Base-by-base conservation (phyloP, 108 stramenopile species). In the Skeletonema grethae region DNA sequence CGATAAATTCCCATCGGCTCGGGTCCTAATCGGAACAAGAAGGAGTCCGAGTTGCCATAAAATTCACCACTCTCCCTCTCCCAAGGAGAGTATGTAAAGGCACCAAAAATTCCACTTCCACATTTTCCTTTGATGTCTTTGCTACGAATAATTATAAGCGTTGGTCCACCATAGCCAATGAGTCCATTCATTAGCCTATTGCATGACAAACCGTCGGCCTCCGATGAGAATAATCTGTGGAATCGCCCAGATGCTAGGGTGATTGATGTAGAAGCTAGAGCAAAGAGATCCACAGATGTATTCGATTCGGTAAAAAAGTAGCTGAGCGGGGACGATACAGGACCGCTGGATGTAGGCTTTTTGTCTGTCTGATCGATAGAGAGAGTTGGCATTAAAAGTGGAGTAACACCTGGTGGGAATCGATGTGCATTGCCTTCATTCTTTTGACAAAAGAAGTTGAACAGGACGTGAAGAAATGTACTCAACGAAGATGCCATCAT, bases 21-120 rank as follows among this genome's bases (percentile, higher is more conserved):
- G 63, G 65, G 90, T 78, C 62, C 63, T 16, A 58, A 79, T 43
- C 65, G 70, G 63, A 85, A 91, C 10, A 94, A 61, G 48, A 90
- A 94, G 56, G 90, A 91, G 66, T 94, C 93, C 0, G 84, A 77
- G 63, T 88, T 86, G 18, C 93, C 93, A 72, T 90, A 94, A 86
- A 87, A 94, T 36, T 85, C 82, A 61, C 84, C 85, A 24, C 85
- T 85, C 78, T 94, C 90, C 46, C 72, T 61, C 12, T 85, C 83
- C 93, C 93, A 94, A 4, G 87, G 66, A 50, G 82, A 86, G 16
- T 83, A 85, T 18, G 93, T 85, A 61, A 79, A 86, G 20, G 85
- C 87, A 30, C 87, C 87, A 68, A 90, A 87, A 15, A 87, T 66
- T 55, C 88, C 89, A 67, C 79, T 77, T 11, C 61, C 60, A 11